Percentiles rank a stretch among this genome's conserved stretches.
These are phyloP conservation scores for Xylariaceae sp. DNA, from an alignment of 2,329 filamentous ascomycete genomes.

Conservation along the genomic window DNA sequence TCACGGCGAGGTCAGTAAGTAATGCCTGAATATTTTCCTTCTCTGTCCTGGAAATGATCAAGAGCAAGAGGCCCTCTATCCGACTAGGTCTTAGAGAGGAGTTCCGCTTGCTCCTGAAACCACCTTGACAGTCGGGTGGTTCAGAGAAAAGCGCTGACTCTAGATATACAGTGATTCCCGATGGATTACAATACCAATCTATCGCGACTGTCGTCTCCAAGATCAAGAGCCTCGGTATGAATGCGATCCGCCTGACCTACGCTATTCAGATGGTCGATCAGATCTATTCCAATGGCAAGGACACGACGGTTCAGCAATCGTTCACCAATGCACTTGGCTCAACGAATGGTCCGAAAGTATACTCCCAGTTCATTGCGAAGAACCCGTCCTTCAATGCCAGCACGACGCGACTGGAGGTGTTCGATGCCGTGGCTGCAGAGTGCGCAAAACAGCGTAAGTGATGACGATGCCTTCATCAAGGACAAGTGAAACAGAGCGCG, in stretches of 20 bases:
- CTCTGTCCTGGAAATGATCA: background rate
- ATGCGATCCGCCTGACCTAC: slow-evolving; percentile 67
- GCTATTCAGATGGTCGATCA: slow-evolving; percentile 70
- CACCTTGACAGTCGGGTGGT: background rate
- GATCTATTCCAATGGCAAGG: slow-evolving; percentile 56
- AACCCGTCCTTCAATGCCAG: slow-evolving; percentile 62
- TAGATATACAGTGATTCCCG: slow-evolving; percentile 57
- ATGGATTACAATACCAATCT: slow-evolving; percentile 68
- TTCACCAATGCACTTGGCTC: slow-evolving; percentile 56
- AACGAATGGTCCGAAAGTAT: slow-evolving; percentile 58
- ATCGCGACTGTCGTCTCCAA: slow-evolving; percentile 60
- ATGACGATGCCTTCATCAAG: background rate
- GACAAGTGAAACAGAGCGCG: background rate
- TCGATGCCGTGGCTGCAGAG: slow-evolving; percentile 67
- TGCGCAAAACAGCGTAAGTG: slow-evolving; percentile 52
- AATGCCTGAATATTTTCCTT: background rate
- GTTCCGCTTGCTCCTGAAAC: background rate
- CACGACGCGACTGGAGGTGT: slow-evolving; percentile 59
- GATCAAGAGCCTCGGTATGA: slow-evolving; percentile 67
- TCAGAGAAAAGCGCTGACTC: background rate
- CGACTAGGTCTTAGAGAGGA: background rate
- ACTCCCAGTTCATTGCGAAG: slow-evolving; percentile 59
- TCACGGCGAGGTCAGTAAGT: slow-evolving; percentile 58
- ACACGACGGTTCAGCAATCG: slow-evolving; percentile 53
- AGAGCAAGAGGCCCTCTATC: background rate